Evolutionary conservation across 495 filamentous ascomycete genomes (phyloP), one percentile per base, ranked within the genome.

Genomic region (Penicillium alfredii): DNA sequence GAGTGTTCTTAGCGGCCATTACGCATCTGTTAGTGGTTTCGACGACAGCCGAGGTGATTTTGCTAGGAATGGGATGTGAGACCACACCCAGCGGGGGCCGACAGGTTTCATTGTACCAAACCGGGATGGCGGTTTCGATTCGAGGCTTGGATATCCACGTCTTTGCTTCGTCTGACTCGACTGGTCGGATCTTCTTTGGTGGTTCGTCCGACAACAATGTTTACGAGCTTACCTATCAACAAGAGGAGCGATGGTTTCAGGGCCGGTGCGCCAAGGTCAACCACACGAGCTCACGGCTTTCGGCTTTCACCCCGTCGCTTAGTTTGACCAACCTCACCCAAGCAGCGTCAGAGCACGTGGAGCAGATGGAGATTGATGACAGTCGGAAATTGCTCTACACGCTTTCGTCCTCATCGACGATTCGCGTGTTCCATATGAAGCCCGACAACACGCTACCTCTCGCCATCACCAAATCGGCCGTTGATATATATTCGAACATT

Each of bases 211-310:
- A 88, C 53, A 82, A 80, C 40, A 87, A 96, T 53, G 75, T 99
- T 33, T 85, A 90, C 55, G 92, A 99, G 64, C 69, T 97, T 19
- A 84, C 81, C 30, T 99, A 99, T 63, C 88, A 96, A 59, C 84
- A 93, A 57, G 86, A 97, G 58, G 92, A 97, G 57, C 82, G 80
- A 47, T 99, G 93, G 93, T 99, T 97, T 54, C 73, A 81, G 30
- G 84, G 78, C 47, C 73, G 81, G 38, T 89, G 82, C 53, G 73
- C 74, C 8, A 93, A 86, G 53, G 71, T 93, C 26, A 90, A 89
- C 55, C 93, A 94, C 51, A 86, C 88, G 2, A 78, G 74, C 37
- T 82, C 79, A n/a, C 76, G 85, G 5, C 75, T 88, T 49, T 68
- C 76, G 13, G 72, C 82, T 15, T 78, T 92, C 35, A 64, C 82